Evolutionary conservation across 352 stramenopile species (phyloP).

Genomic region (Blastocystis sp.): DNA sequence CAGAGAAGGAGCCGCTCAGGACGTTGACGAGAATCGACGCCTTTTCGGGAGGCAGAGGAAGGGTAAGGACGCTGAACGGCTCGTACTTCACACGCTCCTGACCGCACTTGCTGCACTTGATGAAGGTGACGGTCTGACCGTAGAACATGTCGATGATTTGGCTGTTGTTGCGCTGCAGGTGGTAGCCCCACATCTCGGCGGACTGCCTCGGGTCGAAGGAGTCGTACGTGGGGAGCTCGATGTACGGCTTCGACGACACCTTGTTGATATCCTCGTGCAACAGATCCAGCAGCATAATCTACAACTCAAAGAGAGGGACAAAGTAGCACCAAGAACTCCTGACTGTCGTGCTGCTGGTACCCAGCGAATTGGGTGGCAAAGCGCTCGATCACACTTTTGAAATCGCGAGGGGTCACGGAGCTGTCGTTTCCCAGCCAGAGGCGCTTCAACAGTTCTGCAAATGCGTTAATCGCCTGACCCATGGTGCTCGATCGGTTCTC

Average conservation of each 20-base stretch:
- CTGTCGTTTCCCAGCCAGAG: slow-evolving; percentile 75
- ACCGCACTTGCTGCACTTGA: slow-evolving; percentile 74
- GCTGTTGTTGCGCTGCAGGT: slow-evolving; percentile 74
- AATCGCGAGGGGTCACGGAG: slow-evolving; percentile 71
- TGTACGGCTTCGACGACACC: slow-evolving; percentile 81
- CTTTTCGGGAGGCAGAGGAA: slow-evolving; percentile 72
- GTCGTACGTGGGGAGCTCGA: slow-evolving; percentile 76
- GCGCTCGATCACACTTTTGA: slow-evolving; percentile 72
- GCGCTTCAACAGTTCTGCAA: slow-evolving; percentile 76
- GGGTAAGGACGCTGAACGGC: slow-evolving; percentile 73
- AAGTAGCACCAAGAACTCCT: slow-evolving; percentile 76
- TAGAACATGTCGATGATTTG: slow-evolving; percentile 78
- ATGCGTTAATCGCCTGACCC: slow-evolving; percentile 79
- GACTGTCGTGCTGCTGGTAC: slow-evolving; percentile 84
- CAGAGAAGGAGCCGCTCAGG: background rate
- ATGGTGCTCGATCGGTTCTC: slow-evolving; percentile 81
- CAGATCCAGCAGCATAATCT: slow-evolving; percentile 78
- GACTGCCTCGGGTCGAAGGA: slow-evolving; percentile 75
- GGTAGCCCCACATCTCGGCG: slow-evolving; percentile 71
- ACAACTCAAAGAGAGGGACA: slow-evolving; percentile 71
- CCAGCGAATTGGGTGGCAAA: slow-evolving; percentile 77
- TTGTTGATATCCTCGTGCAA: slow-evolving; percentile 85
- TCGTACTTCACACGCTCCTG: slow-evolving; percentile 73
- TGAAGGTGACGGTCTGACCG: slow-evolving; percentile 75
- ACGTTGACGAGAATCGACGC: slow-evolving; percentile 12